These are phyloP conservation scores for Uronychia binucleata DNA, from an alignment of 73 alveolate species.

Conservation along the genomic window DNA sequence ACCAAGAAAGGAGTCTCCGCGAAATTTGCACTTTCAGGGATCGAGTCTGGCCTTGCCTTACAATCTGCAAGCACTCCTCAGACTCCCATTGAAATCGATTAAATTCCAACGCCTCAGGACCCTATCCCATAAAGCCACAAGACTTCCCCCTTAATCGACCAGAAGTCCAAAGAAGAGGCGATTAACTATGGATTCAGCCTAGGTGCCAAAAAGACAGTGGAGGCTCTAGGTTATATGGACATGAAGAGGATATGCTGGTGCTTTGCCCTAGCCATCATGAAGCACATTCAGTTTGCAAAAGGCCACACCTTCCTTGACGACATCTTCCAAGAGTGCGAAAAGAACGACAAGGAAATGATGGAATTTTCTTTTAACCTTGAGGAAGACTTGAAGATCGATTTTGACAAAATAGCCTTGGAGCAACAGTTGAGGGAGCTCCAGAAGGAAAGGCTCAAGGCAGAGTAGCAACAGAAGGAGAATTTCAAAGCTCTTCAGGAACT, in stretches of 20 bases:
- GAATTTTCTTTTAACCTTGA: constrained; percentile 49
- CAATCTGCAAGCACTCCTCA: too few species aligned
- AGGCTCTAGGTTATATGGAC: constrained; percentile 57
- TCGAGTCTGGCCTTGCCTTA: too few species aligned
- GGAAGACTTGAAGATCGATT: constrained; percentile 39
- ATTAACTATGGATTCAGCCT: constrained; percentile 48
- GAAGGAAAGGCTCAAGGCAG: constrained; percentile 17
- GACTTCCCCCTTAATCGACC: background rate
- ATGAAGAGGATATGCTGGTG: constrained; percentile 52
- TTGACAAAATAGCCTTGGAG: constrained; percentile 30
- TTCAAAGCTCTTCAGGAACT: background rate
- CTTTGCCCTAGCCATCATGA: constrained; percentile 51
- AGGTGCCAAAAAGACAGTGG: constrained; percentile 44
- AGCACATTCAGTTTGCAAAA: constrained; percentile 58
- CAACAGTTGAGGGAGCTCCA: constrained; percentile 8
- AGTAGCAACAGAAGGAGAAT: constrained; percentile 6
- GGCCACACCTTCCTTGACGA: constrained; percentile 61
- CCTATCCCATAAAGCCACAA: too few species aligned
- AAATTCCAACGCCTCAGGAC: too few species aligned
- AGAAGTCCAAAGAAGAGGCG: constrained; percentile 38
- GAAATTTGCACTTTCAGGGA: too few species aligned
- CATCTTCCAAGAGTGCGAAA: constrained; percentile 15
- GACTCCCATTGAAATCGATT: too few species aligned
- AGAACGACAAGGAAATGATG: constrained; percentile 2
- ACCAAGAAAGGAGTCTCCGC: too few species aligned